Percentiles rank a stretch among this genome's conserved stretches.
Conservation (phyloP, 331 rosid genomes). For the Rhamnella rubrinervis region DNA sequence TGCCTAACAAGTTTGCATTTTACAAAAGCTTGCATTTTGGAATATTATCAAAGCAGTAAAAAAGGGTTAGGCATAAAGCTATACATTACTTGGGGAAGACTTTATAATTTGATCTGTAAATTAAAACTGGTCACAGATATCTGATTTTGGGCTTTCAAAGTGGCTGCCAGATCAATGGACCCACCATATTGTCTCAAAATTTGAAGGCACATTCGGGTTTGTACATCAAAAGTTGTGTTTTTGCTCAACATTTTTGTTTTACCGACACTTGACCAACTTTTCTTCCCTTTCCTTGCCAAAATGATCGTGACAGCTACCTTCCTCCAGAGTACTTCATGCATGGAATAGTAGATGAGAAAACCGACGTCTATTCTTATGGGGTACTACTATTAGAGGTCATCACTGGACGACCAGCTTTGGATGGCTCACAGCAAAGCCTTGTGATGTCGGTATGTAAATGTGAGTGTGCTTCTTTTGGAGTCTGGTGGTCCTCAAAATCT, state of each 20-base stretch:
- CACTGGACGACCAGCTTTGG: constrained; percentile 88
- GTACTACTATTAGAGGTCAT: constrained; percentile 86
- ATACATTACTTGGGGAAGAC: constrained; percentile 13
- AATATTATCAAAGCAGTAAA: constrained; percentile 7
- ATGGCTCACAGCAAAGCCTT: constrained; percentile 83
- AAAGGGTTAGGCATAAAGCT: neutral
- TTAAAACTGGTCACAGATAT: constrained; percentile 58
- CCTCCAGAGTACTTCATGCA: constrained; percentile 99
- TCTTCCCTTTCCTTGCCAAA: constrained; percentile 10
- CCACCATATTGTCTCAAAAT: constrained; percentile 81
- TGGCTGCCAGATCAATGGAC: constrained; percentile 99
- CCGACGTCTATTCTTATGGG: constrained; percentile 92
- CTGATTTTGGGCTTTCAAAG: constrained; percentile 95
- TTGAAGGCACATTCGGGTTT: constrained; percentile 99
- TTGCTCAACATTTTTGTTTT: constrained; percentile 10
- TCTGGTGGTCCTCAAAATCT: neutral
- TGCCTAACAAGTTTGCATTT: too few species aligned
- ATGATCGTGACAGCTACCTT: constrained; percentile 70
- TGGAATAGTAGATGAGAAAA: constrained; percentile 95
- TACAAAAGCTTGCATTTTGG: neutral
- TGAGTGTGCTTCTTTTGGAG: neutral
- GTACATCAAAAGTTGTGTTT: constrained; percentile 33
- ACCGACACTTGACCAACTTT: neutral
- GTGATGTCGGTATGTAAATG: constrained; percentile 84
- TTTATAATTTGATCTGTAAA: constrained; percentile 16